Conservation (phyloP, 306 rosid species). For the Pyrus communis region DNA sequence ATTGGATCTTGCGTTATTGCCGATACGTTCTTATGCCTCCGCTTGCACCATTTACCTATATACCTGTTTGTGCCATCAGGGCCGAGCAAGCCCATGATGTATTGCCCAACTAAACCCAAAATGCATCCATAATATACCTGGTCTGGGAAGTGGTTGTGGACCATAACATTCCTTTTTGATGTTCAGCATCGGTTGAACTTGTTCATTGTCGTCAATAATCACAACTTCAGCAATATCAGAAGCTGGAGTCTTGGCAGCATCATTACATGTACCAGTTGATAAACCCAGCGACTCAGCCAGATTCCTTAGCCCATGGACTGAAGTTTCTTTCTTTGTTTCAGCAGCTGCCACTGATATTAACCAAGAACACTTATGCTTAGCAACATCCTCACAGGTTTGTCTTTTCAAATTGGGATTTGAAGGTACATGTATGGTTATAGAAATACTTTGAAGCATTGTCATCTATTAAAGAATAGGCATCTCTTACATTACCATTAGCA, state of each 20-base stretch:
- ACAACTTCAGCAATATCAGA: conserved; percentile 42
- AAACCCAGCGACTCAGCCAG: conserved; percentile 20
- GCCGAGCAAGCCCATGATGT: conserved; percentile 51
- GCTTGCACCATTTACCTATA: conserved; percentile 95
- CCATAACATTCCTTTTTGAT: conserved; percentile 48
- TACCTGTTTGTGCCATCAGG: conserved; percentile 78
- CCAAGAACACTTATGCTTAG: conserved; percentile 17
- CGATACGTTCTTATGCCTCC: conserved; percentile 32
- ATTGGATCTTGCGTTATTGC: conserved; percentile 23
- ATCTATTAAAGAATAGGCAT: conserved; percentile 24
- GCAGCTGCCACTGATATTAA: conserved; percentile 23
- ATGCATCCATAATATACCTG: conserved; percentile 42
- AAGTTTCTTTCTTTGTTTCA: conserved; percentile 17
- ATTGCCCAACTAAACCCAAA: conserved; percentile 16
- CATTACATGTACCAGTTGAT: conserved; percentile 20
- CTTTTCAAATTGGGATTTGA: conserved; percentile 13
- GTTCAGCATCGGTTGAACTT: conserved; percentile 45
- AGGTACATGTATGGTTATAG: conserved; percentile 5
- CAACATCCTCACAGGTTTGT: conserved; percentile 4
- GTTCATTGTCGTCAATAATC: conserved; percentile 27
- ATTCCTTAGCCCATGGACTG: conserved; percentile 17
- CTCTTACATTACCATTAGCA: conserved; percentile 14
- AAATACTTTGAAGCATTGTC: conserved; percentile 26
- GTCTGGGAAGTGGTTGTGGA: conserved; percentile 30
- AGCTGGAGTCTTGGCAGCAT: conserved; percentile 23